Conservation (phyloP, 2,329 filamentous ascomycete species). For the Aspergillus spinulosporus region DNA sequence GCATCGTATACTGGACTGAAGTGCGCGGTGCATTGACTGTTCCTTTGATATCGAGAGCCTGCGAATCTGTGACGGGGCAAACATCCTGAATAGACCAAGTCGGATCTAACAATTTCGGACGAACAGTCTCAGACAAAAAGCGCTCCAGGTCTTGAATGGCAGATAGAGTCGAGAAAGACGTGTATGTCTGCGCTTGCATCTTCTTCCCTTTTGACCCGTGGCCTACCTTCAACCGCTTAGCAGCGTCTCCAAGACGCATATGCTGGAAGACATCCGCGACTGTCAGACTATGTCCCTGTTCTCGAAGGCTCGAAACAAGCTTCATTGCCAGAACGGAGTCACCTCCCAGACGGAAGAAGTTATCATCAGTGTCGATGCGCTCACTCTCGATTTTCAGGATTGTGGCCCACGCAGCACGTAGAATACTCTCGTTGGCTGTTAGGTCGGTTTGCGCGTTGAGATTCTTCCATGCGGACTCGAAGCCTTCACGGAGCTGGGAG, state of each 20-base stretch:
- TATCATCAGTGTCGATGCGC: constrained; percentile 56
- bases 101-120: constrained; percentile 50
- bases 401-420: constrained; percentile 35
- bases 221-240: constrained; percentile 49
- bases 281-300: constrained; percentile 44
- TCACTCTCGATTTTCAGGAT: constrained; percentile 31
- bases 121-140: constrained; percentile 50
- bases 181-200: constrained; percentile 27
- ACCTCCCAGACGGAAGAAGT: constrained; percentile 62
- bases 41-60: constrained; percentile 59
- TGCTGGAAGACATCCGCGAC: constrained; percentile 54
- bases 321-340: constrained; percentile 63
- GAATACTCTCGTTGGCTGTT: constrained; percentile 38
- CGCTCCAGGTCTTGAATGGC: constrained; percentile 32
- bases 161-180: constrained; percentile 55
- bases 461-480: constrained; percentile 37
- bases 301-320: constrained; percentile 49
- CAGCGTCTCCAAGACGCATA: constrained; percentile 54
- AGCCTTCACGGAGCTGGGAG: constrained; percentile 19
- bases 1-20: constrained; percentile 63
- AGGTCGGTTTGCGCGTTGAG: constrained; percentile 29
- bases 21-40: constrained; percentile 61
- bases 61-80: constrained; percentile 58
- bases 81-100: constrained; percentile 56
- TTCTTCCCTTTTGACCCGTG: constrained; percentile 23